A percentile compares a stretch with the other conserved stretches of the same genome.
phyloP scores from a whole-genome alignment of 2,329 filamentous ascomycete genomes.

The Phyllosticta paracitricarpa region DNA sequence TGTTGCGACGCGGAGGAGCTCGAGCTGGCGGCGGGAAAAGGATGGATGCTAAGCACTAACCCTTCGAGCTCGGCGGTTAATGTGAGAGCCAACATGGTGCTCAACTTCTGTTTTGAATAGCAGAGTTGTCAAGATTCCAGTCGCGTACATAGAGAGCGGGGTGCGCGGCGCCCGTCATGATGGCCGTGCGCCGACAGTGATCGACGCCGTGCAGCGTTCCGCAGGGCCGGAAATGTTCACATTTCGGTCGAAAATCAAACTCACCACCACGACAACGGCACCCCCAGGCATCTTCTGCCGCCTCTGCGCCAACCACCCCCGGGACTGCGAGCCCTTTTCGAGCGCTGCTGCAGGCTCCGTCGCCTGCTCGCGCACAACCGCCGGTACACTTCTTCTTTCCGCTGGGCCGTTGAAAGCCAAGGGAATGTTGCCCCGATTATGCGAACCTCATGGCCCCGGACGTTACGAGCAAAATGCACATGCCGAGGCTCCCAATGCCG shows the following conservation, averaged over 20 bases:
- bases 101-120: not conserved
- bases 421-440: slow-evolving; percentile 36
- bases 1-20: not conserved
- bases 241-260: not conserved
- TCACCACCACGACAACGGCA: not conserved
- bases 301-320: not conserved
- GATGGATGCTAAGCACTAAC: slow-evolving; percentile 12
- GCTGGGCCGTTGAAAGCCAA: slow-evolving; percentile 6
- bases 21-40: not conserved
- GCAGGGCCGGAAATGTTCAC: not conserved
- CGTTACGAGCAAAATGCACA: slow-evolving; percentile 49
- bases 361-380: not conserved
- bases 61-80: slow-evolving; percentile 29
- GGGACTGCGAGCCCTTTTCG: not conserved
- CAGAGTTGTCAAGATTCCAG: not conserved
- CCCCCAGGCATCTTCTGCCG: not conserved
- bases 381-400: slow-evolving; percentile 1
- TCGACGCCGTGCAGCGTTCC: not conserved
- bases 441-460: slow-evolving; percentile 59
- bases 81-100: slow-evolving; percentile 28
- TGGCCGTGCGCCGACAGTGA: not conserved
- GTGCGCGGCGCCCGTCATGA: not conserved
- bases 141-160: not conserved
- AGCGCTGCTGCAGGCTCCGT: not conserved
- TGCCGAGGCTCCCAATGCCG: slow-evolving; percentile 56